Base-by-base conservation (phyloP, 495 filamentous ascomycete species). In the Aspergillus avenaceus region DNA sequence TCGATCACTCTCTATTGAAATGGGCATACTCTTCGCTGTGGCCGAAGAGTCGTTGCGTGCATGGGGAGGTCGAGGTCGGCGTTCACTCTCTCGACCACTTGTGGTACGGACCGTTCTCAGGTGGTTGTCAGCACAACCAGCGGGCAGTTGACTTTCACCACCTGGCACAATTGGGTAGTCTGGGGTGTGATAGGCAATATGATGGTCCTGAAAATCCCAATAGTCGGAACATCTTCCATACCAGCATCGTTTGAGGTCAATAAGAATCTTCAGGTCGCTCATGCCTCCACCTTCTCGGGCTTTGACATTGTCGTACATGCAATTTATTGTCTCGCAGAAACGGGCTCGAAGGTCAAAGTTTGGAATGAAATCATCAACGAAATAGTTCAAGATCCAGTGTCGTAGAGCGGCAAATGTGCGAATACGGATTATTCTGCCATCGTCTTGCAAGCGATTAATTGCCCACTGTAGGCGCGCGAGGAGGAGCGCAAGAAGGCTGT, bases 311-410 rank as follows among this genome's bases (percentile, higher is more conserved):
- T 78, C 64, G 26, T 85, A 84, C 48, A 97, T 77, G 19, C 78
- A 74, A 65, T 97, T 97, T 42, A 97, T 78, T 16, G 86, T 77
- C 25, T 82, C 75, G 61, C 91, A 96, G 65, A 97, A 97, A 28
- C 82, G 80, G 43, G 80, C 74, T 19, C 95, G 84, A 7, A 99
- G 72, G 42, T 83, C 73, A 54, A 88, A 84, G 59, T 91, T 84
- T n/a, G 86, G 77, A 16, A 95, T 83, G 64, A 96, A 99, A 64
- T 99, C 93, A 65, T 97, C 95, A 21, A 87, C 78, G 60, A 97
- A 97, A 62, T 97, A 99, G 60, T 99, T 99, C 54, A 99, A 69
- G 49, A 99, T 91, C 93, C 93, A 99, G 64, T 99, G 93, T 52
- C 93, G 85, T 28, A 97, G 78, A 21, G 95, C 93, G 19, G 96